A percentile compares a stretch with the other conserved stretches of the same genome.
Evolutionary conservation across 306 rosid species (phyloP).

Genomic region (Glycyrrhiza uralensis): DNA sequence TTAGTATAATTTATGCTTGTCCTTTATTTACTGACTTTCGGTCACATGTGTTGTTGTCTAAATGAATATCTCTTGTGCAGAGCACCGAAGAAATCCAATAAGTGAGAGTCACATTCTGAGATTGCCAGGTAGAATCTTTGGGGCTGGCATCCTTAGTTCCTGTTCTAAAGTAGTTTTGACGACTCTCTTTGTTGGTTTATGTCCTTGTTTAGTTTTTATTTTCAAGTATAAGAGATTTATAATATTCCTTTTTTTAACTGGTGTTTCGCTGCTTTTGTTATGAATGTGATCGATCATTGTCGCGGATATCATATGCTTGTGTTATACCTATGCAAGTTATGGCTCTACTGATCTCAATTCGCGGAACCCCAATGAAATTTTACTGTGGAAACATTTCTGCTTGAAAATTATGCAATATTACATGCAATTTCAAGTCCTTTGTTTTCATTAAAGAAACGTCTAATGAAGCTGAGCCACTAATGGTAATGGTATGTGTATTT

Average conservation of each 20-base stretch:
- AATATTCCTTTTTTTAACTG: background rate
- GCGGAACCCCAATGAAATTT: background rate
- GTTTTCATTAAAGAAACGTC: background rate
- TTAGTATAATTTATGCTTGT: background rate
- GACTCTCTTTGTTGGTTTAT: conserved; percentile 34
- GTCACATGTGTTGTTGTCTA: background rate
- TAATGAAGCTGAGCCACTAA: background rate
- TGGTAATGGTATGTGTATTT: background rate
- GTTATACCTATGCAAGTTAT: background rate
- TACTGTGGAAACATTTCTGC: background rate
- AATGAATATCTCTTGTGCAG: conserved; percentile 37
- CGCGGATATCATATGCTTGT: background rate
- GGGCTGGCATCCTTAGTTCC: conserved; percentile 4
- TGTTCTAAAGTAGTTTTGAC: conserved; percentile 52
- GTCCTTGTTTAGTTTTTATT: conserved; percentile 30
- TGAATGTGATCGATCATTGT: background rate
- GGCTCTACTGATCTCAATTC: background rate
- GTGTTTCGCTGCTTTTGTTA: conserved; percentile 4
- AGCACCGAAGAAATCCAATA: conserved; percentile 72
- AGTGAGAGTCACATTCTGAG: conserved; percentile 40
- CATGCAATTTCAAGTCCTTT: background rate
- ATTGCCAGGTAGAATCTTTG: conserved; percentile 3
- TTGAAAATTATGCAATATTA: background rate
- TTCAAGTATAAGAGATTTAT: conserved; percentile 38
- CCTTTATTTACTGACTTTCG: background rate